Conservation (phyloP, 106 monocot genomes). For the Platanthera zijinensis region DNA sequence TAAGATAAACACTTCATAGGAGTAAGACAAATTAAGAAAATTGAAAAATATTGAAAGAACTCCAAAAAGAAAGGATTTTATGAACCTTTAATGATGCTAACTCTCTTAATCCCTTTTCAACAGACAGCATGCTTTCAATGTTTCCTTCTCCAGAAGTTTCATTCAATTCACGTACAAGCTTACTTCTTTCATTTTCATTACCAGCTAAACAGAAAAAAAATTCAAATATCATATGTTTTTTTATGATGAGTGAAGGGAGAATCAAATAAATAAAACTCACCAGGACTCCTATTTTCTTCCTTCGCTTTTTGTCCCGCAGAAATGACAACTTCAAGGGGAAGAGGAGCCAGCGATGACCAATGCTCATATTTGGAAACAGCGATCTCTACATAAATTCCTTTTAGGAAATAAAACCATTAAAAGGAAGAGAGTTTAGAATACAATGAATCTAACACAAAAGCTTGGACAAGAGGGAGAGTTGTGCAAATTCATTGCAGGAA, state of each 20-base stretch:
- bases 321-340: constrained; percentile 77
- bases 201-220: no score
- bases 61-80: not conserved
- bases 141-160: no score
- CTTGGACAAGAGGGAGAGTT: not conserved
- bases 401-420: not conserved
- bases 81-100: constrained; percentile 87
- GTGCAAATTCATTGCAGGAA: not conserved
- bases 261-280: constrained; percentile 16
- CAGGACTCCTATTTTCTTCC: constrained; percentile 38
- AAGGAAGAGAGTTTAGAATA: not conserved
- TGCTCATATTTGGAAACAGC: constrained; percentile 72
- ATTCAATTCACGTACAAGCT: no score
- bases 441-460: not conserved
- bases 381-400: constrained; percentile 82
- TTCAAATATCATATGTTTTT: no score
- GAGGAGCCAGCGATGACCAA: constrained; percentile 96
- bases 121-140: no score
- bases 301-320: constrained; percentile 92
- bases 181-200: no score
- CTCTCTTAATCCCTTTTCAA: no score
- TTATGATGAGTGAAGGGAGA: no score
- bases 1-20: constrained; percentile 2
- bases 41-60: not conserved
- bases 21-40: not conserved